Percentiles rank a stretch among this genome's conserved stretches.
Conservation (phyloP, 1,139 yeast genomes). For the Sugiyamaella paludigena region DNA sequence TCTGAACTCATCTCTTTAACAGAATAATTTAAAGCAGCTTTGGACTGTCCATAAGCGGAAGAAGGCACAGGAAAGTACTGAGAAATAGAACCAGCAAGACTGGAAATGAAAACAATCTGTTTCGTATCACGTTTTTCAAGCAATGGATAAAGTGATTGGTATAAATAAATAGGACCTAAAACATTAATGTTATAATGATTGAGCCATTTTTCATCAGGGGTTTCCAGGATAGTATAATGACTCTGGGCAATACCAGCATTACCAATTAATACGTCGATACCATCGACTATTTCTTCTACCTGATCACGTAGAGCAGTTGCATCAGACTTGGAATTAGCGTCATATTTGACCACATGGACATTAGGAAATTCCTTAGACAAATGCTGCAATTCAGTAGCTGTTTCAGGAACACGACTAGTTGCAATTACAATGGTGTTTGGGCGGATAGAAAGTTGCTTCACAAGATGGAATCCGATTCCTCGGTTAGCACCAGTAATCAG, state of each 20-base stretch:
- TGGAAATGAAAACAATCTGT: conserved; percentile 28
- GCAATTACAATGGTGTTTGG: conserved; percentile 35
- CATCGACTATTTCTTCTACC: conserved; percentile 22
- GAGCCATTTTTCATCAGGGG: conserved; percentile 3
- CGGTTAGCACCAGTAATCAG: conserved; percentile 37
- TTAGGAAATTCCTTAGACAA: conserved; percentile 20
- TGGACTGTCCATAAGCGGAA: conserved; percentile 8
- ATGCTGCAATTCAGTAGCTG: conserved; percentile 15
- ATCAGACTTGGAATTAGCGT: conserved; percentile 26
- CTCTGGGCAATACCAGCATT: conserved; percentile 39
- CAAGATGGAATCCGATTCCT: conserved; percentile 39
- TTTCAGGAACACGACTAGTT: conserved; percentile 28
- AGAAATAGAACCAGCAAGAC: conserved; percentile 30
- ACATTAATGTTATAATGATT: conserved; percentile 16
- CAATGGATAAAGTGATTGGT: conserved; percentile 2
- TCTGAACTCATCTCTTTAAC: conserved; percentile 16
- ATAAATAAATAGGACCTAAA: conserved; percentile 4
- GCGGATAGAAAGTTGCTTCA: conserved; percentile 26
- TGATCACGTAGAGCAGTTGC: conserved; percentile 24
- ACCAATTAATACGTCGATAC: conserved; percentile 51
- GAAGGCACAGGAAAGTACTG: conserved; percentile 16
- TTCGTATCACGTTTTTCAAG: conserved; percentile 19
- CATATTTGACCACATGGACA: conserved; percentile 28
- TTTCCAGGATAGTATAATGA: not conserved
- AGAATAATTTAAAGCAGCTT: no score